Conservation (phyloP, 306 rosid genomes). For the Notholithocarpus densiflorus region DNA sequence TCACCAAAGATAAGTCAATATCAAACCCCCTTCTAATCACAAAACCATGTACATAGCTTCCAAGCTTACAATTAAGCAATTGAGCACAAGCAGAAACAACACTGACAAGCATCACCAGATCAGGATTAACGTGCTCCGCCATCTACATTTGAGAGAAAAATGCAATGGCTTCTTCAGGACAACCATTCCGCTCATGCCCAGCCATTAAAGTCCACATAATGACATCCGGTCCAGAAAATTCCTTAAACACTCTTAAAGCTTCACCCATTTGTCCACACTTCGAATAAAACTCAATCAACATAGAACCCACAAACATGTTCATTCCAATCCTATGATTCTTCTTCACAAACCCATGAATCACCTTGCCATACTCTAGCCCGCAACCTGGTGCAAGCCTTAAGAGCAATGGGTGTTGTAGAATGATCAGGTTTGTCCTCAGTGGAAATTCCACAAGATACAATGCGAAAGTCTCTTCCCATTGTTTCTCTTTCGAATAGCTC, state of each 20-base stretch:
- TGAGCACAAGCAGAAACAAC: slow-evolving; percentile 67
- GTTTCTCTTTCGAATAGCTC: slow-evolving; percentile 41
- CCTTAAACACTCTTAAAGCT: slow-evolving; percentile 51
- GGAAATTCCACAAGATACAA: slow-evolving; percentile 32
- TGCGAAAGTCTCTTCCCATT: slow-evolving; percentile 50
- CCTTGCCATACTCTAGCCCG: slow-evolving; percentile 42
- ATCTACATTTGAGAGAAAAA: slow-evolving; percentile 56
- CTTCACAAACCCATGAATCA: slow-evolving; percentile 58
- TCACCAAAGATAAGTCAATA: slow-evolving; percentile 42
- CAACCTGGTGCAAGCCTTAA: slow-evolving; percentile 59
- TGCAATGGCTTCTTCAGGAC: slow-evolving; percentile 48
- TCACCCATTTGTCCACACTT: slow-evolving; percentile 64
- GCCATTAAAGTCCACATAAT: slow-evolving; percentile 70
- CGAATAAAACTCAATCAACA: slow-evolving; percentile 56
- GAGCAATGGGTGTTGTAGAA: slow-evolving; percentile 53
- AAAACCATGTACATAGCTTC: slow-evolving; percentile 64
- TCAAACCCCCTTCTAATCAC: slow-evolving; percentile 45
- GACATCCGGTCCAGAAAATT: slow-evolving; percentile 56
- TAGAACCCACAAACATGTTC: slow-evolving; percentile 73
- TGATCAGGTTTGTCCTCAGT: slow-evolving; percentile 48
- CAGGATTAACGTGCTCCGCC: slow-evolving; percentile 34
- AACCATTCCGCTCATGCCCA: slow-evolving; percentile 63
- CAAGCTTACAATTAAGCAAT: slow-evolving; percentile 43
- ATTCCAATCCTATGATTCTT: slow-evolving; percentile 34
- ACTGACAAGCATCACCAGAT: slow-evolving; percentile 66